Percentiles rank a stretch among this genome's conserved stretches.
These are phyloP conservation scores for Penicillium capsulatum DNA, from an alignment of 2,329 filamentous ascomycete genomes.

Conservation along the genomic window DNA sequence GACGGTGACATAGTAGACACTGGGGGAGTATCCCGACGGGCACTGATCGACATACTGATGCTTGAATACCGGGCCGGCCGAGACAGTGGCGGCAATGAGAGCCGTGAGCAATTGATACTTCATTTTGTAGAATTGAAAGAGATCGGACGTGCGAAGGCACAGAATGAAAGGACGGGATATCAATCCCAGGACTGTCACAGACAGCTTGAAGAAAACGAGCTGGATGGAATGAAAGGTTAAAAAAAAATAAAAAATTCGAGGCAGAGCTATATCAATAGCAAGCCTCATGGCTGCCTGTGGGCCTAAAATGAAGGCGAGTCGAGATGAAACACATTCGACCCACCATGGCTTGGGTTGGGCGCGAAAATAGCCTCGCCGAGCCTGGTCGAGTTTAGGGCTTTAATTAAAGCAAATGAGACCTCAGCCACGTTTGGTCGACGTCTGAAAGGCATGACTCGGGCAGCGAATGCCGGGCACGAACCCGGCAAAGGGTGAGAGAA, in stretches of 20 bases:
- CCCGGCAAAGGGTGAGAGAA: no score
- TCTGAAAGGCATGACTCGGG: no score
- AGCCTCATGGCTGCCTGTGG: neutral
- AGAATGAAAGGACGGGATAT: slow-evolving; percentile 29
- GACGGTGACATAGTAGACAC: slow-evolving; percentile 27
- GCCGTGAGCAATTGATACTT: slow-evolving; percentile 26
- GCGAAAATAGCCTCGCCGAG: no score
- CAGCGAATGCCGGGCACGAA: no score
- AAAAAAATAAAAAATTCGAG: neutral
- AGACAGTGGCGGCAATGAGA: slow-evolving; percentile 23
- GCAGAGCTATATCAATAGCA: neutral
- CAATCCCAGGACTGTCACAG: slow-evolving; percentile 26
- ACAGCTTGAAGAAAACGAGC: slow-evolving; percentile 14
- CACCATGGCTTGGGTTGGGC: no score
- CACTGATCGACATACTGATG: slow-evolving; percentile 18
- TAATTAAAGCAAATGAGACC: no score
- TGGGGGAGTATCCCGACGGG: slow-evolving; percentile 25
- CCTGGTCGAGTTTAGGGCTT: no score
- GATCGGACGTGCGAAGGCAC: neutral
- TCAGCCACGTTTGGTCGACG: no score
- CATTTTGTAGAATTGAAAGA: slow-evolving; percentile 22
- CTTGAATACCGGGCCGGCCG: slow-evolving; percentile 19
- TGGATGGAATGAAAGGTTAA: slow-evolving; percentile 2
- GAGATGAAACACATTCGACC: no score
- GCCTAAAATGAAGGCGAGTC: neutral